Evolutionary conservation across 2,329 filamentous ascomycete species (phyloP).

Genomic region (Aspergillus ruber): DNA sequence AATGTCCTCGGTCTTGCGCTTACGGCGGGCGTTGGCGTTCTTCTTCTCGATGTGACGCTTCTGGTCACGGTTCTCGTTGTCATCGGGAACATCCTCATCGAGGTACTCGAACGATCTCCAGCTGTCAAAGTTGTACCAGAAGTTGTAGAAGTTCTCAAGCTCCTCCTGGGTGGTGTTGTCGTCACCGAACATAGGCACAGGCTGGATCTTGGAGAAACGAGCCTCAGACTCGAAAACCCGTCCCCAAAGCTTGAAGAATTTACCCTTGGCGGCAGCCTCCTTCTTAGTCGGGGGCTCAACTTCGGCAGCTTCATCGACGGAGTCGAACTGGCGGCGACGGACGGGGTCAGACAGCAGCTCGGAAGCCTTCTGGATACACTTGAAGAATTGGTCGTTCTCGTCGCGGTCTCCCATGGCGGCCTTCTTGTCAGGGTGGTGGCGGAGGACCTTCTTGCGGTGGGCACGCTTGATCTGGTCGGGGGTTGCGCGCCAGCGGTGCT

Average conservation of each 20-base stretch:
- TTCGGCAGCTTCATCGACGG: constrained; percentile 88
- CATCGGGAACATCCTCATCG: constrained; percentile 96
- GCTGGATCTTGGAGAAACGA: constrained; percentile 86
- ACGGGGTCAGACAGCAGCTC: constrained; percentile 87
- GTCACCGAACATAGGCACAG: constrained; percentile 79
- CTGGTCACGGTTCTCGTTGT: constrained; percentile 98
- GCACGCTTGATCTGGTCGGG: constrained; percentile 99
- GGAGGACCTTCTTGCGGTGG: constrained; percentile 98
- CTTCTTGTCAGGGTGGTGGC: constrained; percentile 98
- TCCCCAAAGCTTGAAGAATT: constrained; percentile 94
- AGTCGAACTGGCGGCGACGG: constrained; percentile 93
- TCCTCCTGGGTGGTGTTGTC: constrained; percentile 80
- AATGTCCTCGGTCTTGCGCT: constrained; percentile 99
- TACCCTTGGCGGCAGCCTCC: constrained; percentile 69
- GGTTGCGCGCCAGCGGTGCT: constrained; percentile 85
- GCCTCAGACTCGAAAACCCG: constrained; percentile 85
- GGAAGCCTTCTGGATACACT: constrained; percentile 98
- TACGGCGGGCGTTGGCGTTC: constrained; percentile 94
- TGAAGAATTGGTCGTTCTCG: constrained; percentile 95
- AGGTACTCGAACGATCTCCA: constrained; percentile 98
- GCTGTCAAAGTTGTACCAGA: constrained; percentile 99
- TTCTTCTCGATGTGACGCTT: constrained; percentile 98
- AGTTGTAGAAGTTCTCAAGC: constrained; percentile 96
- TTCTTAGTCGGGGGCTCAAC: constrained; percentile 92
- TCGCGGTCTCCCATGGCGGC: constrained; percentile 80